Conservation (phyloP, 345 rosid genomes). For the Lumnitzera racemosa region DNA sequence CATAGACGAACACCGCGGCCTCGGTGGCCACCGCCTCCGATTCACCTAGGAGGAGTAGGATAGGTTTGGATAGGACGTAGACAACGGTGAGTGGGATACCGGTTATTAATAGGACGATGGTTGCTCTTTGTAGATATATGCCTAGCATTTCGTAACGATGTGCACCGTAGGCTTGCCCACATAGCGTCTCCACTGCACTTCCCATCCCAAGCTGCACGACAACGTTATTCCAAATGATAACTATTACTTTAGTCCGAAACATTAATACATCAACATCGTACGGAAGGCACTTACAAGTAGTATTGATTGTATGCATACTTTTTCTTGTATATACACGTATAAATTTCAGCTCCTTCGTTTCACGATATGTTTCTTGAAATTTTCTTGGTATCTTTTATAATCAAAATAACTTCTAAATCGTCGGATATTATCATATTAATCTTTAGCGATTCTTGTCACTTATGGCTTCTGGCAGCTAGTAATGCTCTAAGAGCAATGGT, state of each 20-base stretch:
- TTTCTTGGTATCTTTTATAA: too few relatives aligned
- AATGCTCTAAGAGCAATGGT: too few relatives aligned
- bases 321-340: too few relatives aligned
- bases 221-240: not conserved
- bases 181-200: conserved; percentile 87
- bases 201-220: conserved; percentile 65
- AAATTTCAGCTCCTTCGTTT: too few relatives aligned
- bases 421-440: too few relatives aligned
- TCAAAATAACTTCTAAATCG: too few relatives aligned
- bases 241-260: not conserved
- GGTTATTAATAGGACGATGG: conserved; percentile 45
- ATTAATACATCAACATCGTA: not conserved
- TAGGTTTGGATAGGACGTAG: conserved; percentile 50
- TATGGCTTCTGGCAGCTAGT: too few relatives aligned
- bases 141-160: conserved; percentile 57
- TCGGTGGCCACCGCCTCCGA: conserved; percentile 44
- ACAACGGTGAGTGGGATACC: conserved; percentile 47
- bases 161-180: conserved; percentile 89
- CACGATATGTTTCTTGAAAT: too few relatives aligned
- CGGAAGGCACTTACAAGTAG: too few relatives aligned
- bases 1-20: conserved; percentile 52
- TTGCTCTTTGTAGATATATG: conserved; percentile 73
- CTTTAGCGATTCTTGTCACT: too few relatives aligned
- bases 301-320: too few relatives aligned
- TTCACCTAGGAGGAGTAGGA: conserved; percentile 53